phyloP scores from a whole-genome alignment of 106 monocot species.

The Amphibolis antarctica region DNA sequence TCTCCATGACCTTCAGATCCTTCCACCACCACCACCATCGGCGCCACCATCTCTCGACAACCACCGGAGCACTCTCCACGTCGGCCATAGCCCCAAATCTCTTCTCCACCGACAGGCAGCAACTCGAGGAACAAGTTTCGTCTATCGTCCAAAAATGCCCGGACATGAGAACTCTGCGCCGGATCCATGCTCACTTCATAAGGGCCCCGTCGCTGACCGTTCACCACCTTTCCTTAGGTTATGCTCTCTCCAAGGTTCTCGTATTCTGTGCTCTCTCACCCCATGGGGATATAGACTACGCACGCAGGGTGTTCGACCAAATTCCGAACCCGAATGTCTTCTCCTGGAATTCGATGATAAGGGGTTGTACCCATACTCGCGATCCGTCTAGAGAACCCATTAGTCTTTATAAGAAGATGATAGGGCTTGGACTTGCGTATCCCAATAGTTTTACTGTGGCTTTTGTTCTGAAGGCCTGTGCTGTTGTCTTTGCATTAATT shows the following conservation, averaged over 20 bases:
- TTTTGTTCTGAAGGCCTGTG: slow-evolving; percentile 67
- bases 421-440: slow-evolving; percentile 20
- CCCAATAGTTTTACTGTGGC: slow-evolving; percentile 77
- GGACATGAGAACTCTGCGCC: slow-evolving; percentile 45
- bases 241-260: slow-evolving; percentile 50
- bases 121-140: slow-evolving; percentile 24
- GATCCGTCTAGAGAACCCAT: slow-evolving; percentile 43
- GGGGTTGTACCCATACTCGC: slow-evolving; percentile 27
- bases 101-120: background rate
- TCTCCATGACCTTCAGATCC: slow-evolving; percentile 2
- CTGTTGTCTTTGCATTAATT: slow-evolving; percentile 15
- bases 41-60: background rate
- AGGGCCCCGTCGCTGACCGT: slow-evolving; percentile 14
- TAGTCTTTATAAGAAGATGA: slow-evolving; percentile 37
- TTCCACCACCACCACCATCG: background rate
- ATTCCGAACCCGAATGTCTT: slow-evolving; percentile 63
- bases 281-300: slow-evolving; percentile 41
- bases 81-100: background rate
- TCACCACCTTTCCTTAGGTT: slow-evolving; percentile 5
- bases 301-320: slow-evolving; percentile 51
- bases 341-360: slow-evolving; percentile 64
- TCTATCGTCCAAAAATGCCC: slow-evolving; percentile 52
- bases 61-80: background rate
- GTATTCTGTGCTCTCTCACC: slow-evolving; percentile 34
- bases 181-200: slow-evolving; percentile 55